phyloP scores from a whole-genome alignment of 2,329 filamentous ascomycete species.

The Cladorrhinum sp. region DNA sequence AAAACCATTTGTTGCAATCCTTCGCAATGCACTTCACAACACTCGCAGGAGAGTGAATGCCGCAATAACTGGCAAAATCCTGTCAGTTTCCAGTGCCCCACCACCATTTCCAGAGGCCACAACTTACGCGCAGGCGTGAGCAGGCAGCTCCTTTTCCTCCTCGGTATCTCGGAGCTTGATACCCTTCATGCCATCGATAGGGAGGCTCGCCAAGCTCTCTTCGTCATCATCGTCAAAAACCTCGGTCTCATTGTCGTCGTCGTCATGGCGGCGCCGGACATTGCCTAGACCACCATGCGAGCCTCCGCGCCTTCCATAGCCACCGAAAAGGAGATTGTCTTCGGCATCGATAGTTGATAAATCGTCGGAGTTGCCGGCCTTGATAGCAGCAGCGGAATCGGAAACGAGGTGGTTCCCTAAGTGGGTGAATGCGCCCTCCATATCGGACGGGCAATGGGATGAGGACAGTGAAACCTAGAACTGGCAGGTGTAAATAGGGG shows the following conservation, averaged over 20 bases:
- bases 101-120: not conserved
- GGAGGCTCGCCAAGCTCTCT: slow-evolving; percentile 73
- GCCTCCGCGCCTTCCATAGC: slow-evolving; percentile 58
- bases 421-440: slow-evolving; percentile 88
- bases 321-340: slow-evolving; percentile 74
- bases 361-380: slow-evolving; percentile 76
- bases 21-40: slow-evolving; percentile 87
- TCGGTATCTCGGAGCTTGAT: slow-evolving; percentile 58
- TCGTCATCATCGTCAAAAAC: slow-evolving; percentile 78
- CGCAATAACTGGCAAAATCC: slow-evolving; percentile 70
- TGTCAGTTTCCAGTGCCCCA: slow-evolving; percentile 20
- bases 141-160: slow-evolving; percentile 85
- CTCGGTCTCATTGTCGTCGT: slow-evolving; percentile 88
- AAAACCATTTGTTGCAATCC: slow-evolving; percentile 96
- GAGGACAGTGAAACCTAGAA: slow-evolving; percentile 24
- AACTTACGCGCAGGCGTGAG: slow-evolving; percentile 92
- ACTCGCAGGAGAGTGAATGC: slow-evolving; percentile 91
- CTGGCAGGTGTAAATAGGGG: not conserved
- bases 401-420: slow-evolving; percentile 83
- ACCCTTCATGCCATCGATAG: slow-evolving; percentile 71
- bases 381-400: slow-evolving; percentile 81
- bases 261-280: slow-evolving; percentile 68
- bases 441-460: slow-evolving; percentile 39
- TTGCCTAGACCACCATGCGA: slow-evolving; percentile 49
- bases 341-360: slow-evolving; percentile 70